Base-by-base conservation (phyloP, 192 early-diverging fungal species). In the Coemansia sp. region DNA sequence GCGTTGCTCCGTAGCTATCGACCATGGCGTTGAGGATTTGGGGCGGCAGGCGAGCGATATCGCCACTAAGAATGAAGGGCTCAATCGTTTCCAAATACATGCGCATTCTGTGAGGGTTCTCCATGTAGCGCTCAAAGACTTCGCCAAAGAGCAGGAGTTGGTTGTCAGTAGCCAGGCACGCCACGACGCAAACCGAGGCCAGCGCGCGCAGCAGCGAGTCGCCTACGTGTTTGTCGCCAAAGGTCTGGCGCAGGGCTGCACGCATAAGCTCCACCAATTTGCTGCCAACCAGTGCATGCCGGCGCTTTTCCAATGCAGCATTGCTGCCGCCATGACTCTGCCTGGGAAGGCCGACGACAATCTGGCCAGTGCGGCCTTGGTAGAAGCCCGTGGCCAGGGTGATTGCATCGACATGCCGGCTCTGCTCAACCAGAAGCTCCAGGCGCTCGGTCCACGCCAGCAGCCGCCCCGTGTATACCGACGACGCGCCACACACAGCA, bases 381-480 rank as follows among this genome's bases (percentile, higher is more conserved):
- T 72, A 75, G n/a, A 83, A 68, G 1, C 81, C 81, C 2, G 67
- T 69, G 16, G 77, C 81, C 29, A 83, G 65, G 6, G 81, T 73
- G 19, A 83, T 83, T 7, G 81, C 76, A 17, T 71, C 70, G 24
- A 75, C 70, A 56, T 64, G 62, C 27, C 66, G 69, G 35, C 63
- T 56, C 34, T 75, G 69, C 19, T 74, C 73, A n/a, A 50, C 73
- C 31, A 78, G 62, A 21, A 73, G 50, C 34, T 62, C 73, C 54
- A 84, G 67, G 1, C 81, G 81, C 68, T 84, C 76, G 24, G 65
- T 45, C 81, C 81, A 84, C 46, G 73, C 39, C 65, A 84, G 54
- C 62, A 84, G 64, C 11, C 77, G 69, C 11, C 81, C 81, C 5
- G 70, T 69, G 53, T 73, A 84, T 19, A 78, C 65, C 3, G 72